Base-by-base conservation (phyloP, 2,329 filamentous ascomycete genomes). In the Fusarium sp. region DNA sequence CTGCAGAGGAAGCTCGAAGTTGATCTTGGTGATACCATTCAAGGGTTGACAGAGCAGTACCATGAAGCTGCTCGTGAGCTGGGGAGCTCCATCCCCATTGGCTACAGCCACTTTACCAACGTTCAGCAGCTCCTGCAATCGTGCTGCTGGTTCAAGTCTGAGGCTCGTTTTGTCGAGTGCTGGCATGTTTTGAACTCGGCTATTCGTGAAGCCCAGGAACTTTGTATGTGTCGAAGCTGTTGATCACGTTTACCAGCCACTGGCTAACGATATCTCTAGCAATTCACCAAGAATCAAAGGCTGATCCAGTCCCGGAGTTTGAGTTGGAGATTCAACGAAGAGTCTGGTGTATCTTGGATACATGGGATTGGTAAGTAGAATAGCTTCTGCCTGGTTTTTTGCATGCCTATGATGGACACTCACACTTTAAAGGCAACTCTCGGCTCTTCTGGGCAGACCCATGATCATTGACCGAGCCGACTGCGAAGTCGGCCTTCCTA, bases 71-170 rank as follows among this genome's bases (percentile, higher is more conserved):
- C 79, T 6, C 78, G 80, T 20, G 79, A 82, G 57, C 72, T 84
- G 33, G 72, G 79, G 61, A 78, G 77, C 59, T 72, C 78, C 17
- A 76, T 83, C 22, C 80, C 82, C 6, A 73, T 81, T 17, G 78
- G 81, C 5, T 72, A 80, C 59, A 80, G 77, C 53, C 79, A 82
- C 53, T 46, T 83, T 6, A 69, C 77, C 62, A 82, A 79, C 24
- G 77, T 84, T 7, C 83, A 84, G 64, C 76, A 80, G 31, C 67
- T 83, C 6, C 66, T 84, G 17, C 81, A 83, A 63, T 83, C 81
- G 1, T 82, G 79, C 65, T 82, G 80, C 62, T 84, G 81, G 81
- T 81, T 80, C 65, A 83, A 82, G 60, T 79, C 80, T 1, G 81
- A 83, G 58, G 79, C 78, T 40, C 79, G 79, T 6, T 83, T 83